A percentile compares a stretch with the other conserved stretches of the same genome.
phyloP scores from a whole-genome alignment of 495 filamentous ascomycete genomes.

The Neurospora hispaniola region DNA sequence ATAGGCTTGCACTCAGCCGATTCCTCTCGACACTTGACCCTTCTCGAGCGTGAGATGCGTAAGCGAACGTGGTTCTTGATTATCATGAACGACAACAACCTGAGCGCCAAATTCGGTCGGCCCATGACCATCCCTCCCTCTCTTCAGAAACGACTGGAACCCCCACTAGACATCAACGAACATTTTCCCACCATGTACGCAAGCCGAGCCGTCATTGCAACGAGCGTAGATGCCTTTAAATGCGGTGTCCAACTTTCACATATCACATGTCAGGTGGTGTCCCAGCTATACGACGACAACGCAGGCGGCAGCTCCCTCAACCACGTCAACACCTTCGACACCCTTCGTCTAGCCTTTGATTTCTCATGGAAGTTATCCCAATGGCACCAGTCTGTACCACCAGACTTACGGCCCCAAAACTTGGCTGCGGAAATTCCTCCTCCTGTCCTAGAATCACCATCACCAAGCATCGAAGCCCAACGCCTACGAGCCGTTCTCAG shows the following conservation, averaged over 20 bases:
- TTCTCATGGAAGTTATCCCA: neutral
- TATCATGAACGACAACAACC: neutral
- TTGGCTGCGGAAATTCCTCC: neutral
- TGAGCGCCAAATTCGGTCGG: neutral
- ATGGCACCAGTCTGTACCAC: neutral
- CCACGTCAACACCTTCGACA: neutral
- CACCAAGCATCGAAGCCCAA: neutral
- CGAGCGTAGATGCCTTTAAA: neutral
- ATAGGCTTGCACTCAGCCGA: neutral
- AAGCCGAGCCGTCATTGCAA: neutral
- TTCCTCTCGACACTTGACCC: neutral
- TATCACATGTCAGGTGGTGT: neutral
- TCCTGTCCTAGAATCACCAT: neutral
- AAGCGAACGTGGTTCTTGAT: neutral
- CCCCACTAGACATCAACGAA: neutral
- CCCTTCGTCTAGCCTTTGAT: neutral
- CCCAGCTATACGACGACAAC: neutral
- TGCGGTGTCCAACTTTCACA: neutral
- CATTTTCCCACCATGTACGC: neutral
- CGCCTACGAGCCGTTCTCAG: neutral
- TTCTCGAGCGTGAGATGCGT: neutral
- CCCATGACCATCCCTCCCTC: neutral
- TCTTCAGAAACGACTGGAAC: neutral
- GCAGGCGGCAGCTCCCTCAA: neutral
- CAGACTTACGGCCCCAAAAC: neutral